Conservation (phyloP, 441 rosid genomes). For the Populus hybrid region DNA sequence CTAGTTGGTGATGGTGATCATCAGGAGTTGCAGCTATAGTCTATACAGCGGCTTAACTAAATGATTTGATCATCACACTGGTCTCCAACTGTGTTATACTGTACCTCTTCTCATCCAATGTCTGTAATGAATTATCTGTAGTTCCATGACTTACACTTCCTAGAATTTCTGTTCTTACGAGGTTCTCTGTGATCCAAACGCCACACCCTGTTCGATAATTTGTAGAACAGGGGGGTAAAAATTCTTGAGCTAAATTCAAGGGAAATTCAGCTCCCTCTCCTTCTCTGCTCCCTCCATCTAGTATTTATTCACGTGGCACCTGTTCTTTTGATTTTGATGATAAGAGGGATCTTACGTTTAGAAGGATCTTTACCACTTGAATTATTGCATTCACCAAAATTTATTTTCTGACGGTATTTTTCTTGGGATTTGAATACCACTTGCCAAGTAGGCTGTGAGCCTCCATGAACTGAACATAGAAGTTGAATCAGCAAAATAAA, state of each 20-base stretch:
- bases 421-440: not conserved
- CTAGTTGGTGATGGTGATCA: slow-evolving; percentile 3
- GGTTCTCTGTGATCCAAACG: not conserved
- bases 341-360: not conserved
- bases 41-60: not conserved
- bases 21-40: not conserved
- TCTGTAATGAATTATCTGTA: not conserved
- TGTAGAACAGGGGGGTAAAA: not conserved
- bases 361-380: not conserved
- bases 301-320: not conserved
- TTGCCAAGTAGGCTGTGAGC: not conserved
- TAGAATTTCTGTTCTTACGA: not conserved
- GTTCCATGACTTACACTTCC: not conserved
- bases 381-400: not conserved
- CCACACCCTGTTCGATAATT: not conserved
- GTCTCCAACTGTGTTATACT: not conserved
- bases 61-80: not conserved
- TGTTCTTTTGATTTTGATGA: not conserved
- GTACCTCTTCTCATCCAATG: not conserved
- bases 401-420: not conserved
- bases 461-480: not conserved
- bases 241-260: not conserved
- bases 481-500: not conserved
- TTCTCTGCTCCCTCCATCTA: not conserved
- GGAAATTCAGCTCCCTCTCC: not conserved